Evolutionary conservation across 2,329 filamentous ascomycete species (phyloP).

Genomic region (Karstenula rhodostoma): DNA sequence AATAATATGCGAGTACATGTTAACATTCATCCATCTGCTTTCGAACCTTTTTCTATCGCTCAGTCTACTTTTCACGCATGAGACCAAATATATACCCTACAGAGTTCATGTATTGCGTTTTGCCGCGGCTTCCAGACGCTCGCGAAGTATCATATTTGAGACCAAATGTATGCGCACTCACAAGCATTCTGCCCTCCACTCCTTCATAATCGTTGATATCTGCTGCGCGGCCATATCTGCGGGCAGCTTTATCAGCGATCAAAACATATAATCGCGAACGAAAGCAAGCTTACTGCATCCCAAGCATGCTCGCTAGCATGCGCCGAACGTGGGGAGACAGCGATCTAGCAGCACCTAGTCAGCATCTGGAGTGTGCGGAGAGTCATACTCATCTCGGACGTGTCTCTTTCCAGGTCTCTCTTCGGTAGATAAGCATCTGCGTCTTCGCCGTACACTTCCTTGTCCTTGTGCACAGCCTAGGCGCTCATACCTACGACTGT

Average conservation of each 20-base stretch:
- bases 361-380: not conserved
- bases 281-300: not conserved
- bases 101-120: too few relatives aligned
- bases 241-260: not conserved
- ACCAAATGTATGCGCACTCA: not conserved
- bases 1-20: not conserved
- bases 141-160: too few relatives aligned
- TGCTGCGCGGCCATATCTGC: not conserved
- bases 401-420: conserved; percentile 18
- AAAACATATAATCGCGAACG: not conserved
- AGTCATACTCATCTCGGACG: not conserved
- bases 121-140: too few relatives aligned
- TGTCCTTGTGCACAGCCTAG: conserved; percentile 20
- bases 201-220: not conserved
- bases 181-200: not conserved
- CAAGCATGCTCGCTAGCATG: not conserved
- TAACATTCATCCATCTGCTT: not conserved
- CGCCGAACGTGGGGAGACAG: not conserved
- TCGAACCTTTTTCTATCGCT: not conserved
- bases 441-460: conserved; percentile 18
- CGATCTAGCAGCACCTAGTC: not conserved
- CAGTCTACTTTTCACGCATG: not conserved
- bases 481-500: conserved; percentile 14
- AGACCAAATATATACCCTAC: not conserved
- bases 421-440: conserved; percentile 18